phyloP scores from a whole-genome alignment of 495 filamentous ascomycete species.

The Penicillium psychrofluorescens region DNA sequence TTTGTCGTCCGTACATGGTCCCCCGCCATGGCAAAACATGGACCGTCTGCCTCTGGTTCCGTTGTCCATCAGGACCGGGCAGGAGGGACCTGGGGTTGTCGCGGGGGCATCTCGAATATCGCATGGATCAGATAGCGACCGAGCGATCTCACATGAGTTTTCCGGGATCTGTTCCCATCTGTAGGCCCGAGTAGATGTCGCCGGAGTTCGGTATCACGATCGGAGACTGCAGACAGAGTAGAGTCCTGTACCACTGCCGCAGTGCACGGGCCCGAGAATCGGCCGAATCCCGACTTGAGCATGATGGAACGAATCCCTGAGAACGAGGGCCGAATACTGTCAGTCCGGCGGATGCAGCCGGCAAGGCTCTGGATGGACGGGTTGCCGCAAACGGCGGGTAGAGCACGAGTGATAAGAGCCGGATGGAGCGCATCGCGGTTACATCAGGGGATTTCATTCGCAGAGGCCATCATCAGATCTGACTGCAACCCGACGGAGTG shows the following conservation, averaged over 20 bases:
- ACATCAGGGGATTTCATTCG: slow-evolving; percentile 2
- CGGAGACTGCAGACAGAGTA: too few relatives aligned
- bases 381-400: slow-evolving; percentile 1
- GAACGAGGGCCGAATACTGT: too few relatives aligned
- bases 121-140: neutral
- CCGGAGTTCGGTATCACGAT: too few relatives aligned
- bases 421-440: neutral
- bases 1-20: neutral
- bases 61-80: neutral
- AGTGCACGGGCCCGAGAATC: slow-evolving; percentile 3
- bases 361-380: neutral
- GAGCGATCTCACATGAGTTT: too few relatives aligned
- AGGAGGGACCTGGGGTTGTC: neutral
- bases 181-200: too few relatives aligned
- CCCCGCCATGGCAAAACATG: neutral
- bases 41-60: neutral
- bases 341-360: too few relatives aligned
- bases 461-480: neutral
- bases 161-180: too few relatives aligned
- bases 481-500: slow-evolving; percentile 3
- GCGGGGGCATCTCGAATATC: neutral
- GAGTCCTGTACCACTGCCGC: neutral
- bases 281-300: neutral
- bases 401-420: too few relatives aligned
- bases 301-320: too few relatives aligned